phyloP scores from a whole-genome alignment of 2,329 filamentous ascomycete genomes.

The Leptographium flavum region DNA sequence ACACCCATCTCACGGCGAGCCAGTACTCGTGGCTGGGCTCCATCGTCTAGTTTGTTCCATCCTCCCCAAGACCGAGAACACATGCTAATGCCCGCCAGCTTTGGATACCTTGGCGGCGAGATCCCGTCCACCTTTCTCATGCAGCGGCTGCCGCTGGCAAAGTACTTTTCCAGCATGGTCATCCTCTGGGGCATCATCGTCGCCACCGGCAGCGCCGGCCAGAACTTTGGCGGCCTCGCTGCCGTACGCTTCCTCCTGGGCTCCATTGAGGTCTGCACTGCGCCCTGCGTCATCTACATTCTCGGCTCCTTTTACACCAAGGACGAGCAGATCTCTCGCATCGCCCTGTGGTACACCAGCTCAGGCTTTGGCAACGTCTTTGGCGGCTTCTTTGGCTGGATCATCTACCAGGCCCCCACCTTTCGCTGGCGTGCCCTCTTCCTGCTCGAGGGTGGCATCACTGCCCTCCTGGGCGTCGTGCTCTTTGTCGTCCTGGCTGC shows the following conservation, averaged over 20 bases:
- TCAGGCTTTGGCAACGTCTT: conserved; percentile 45
- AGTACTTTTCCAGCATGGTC: conserved; percentile 29
- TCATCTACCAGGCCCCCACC: neutral
- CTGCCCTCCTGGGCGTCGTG: conserved; percentile 42
- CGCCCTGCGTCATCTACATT: conserved; percentile 42
- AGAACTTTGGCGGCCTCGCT: conserved; percentile 40
- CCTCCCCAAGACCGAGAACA: too few relatives aligned
- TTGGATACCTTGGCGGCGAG: conserved; percentile 30
- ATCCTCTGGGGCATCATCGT: conserved; percentile 37
- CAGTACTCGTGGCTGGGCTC: conserved; percentile 38
- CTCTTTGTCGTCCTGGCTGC: conserved; percentile 43
- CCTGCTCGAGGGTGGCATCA: conserved; percentile 29
- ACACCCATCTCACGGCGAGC: conserved; percentile 37
- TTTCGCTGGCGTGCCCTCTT: neutral
- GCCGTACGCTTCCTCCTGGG: conserved; percentile 44
- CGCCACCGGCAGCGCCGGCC: conserved; percentile 36
- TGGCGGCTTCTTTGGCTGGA: conserved; percentile 25
- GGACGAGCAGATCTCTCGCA: conserved; percentile 44
- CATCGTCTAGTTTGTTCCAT: conserved; percentile 25
- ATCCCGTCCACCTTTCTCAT: conserved; percentile 17
- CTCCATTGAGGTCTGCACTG: conserved; percentile 42
- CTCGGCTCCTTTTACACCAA: conserved; percentile 52
- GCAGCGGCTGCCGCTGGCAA: conserved; percentile 19
- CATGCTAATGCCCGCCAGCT: conserved; percentile 8
- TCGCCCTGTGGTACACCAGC: conserved; percentile 44